Evolutionary conservation across 108 stramenopile genomes (phyloP).

Genomic region (Skeletonema menzelii): DNA sequence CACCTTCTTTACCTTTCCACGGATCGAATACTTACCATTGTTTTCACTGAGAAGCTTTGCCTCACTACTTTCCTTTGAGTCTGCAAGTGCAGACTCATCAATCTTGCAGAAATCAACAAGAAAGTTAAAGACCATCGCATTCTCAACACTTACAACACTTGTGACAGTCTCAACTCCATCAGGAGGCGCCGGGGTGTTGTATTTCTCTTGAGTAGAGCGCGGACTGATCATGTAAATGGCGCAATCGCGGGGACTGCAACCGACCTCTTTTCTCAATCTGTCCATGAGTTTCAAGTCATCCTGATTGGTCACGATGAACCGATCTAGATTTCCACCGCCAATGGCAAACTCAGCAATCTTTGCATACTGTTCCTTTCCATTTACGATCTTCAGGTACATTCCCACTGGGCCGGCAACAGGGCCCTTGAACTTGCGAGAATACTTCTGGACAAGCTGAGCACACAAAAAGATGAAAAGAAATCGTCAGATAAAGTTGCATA

Average conservation of each 20-base stretch:
- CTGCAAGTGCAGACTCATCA: conserved; percentile 64
- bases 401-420: conserved; percentile 83
- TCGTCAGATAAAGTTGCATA: not conserved
- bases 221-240: conserved; percentile 53
- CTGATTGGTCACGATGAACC: conserved; percentile 75
- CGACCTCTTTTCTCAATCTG: conserved; percentile 50
- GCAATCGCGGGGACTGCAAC: conserved; percentile 69
- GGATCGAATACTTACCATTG: conserved; percentile 52
- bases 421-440: conserved; percentile 56
- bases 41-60: conserved; percentile 45
- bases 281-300: conserved; percentile 60
- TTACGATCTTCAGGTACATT: conserved; percentile 69
- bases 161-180: conserved; percentile 75
- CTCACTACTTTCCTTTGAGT: conserved; percentile 64
- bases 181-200: conserved; percentile 56
- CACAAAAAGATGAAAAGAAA: not conserved
- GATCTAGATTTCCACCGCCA: conserved; percentile 57
- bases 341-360: conserved; percentile 69
- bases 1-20: conserved; percentile 68
- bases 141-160: conserved; percentile 56
- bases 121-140: conserved; percentile 82
- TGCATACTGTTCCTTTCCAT: conserved; percentile 80
- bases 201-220: conserved; percentile 42
- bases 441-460: conserved; percentile 38
- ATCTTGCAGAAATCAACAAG: conserved; percentile 72